Conservation (phyloP, 192 early-diverging fungal species). For the Mortierella hygrophila region DNA sequence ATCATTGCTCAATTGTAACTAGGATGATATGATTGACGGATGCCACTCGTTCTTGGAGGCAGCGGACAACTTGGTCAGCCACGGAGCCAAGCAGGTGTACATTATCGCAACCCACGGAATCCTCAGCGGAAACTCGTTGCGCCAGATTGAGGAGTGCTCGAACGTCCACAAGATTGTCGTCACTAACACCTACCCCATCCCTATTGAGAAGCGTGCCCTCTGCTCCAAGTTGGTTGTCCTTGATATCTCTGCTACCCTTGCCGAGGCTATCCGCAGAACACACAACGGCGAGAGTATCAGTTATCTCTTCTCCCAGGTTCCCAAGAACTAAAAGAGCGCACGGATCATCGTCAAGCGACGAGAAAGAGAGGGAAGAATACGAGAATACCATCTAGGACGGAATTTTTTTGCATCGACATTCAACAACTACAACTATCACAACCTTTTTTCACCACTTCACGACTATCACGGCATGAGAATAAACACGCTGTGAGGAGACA, state of each 20-base stretch:
- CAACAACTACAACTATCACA: not conserved
- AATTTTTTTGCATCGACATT: not conserved
- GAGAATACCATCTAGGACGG: not conserved
- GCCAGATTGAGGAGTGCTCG: conserved; percentile 85
- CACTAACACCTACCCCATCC: conserved; percentile 91
- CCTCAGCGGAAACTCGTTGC: conserved; percentile 88
- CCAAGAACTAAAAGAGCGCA: conserved; percentile 57
- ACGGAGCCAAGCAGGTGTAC: conserved; percentile 84
- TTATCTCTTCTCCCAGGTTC: conserved; percentile 80
- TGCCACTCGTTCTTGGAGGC: conserved; percentile 93
- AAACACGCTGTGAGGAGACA: not conserved
- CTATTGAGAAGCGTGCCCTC: conserved; percentile 73
- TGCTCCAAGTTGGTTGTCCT: conserved; percentile 87
- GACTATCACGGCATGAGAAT: conserved; percentile 3
- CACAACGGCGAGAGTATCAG: conserved; percentile 96
- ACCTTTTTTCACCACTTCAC: not conserved
- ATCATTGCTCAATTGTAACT: not conserved
- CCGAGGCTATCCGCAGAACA: conserved; percentile 81
- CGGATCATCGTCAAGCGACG: not conserved
- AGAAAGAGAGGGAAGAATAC: not conserved
- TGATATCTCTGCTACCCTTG: conserved; percentile 90
- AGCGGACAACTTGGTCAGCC: conserved; percentile 88
- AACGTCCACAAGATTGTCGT: conserved; percentile 86
- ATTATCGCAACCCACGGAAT: conserved; percentile 97
- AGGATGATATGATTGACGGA: conserved; percentile 96